A percentile compares a stretch with the other conserved stretches of the same genome.
These are phyloP conservation scores for Truncatella angustata DNA, from an alignment of 2,329 filamentous ascomycete genomes.

Conservation along the genomic window DNA sequence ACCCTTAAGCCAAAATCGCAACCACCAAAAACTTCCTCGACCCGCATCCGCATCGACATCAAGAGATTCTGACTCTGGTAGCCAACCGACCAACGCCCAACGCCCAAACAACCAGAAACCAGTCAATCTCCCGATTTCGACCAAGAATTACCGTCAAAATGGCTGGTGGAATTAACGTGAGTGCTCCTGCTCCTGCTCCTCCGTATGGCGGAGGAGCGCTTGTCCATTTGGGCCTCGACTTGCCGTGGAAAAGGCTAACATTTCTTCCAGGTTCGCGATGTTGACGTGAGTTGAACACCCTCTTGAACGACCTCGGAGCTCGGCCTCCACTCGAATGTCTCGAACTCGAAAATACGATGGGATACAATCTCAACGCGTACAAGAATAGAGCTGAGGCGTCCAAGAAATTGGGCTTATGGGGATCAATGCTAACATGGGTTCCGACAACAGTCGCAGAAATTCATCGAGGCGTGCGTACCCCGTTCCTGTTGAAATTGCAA, in stretches of 20 bases:
- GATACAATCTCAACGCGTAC: background rate
- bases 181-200: no score
- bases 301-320: conserved; percentile 14
- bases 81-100: background rate
- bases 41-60: no score
- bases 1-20: conserved; percentile 8
- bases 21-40: conserved; percentile 4
- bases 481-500: no score
- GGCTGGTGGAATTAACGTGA: conserved; percentile 72
- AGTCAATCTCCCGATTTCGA: conserved; percentile 5
- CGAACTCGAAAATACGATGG: background rate
- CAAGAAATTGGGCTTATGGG: conserved; percentile 32
- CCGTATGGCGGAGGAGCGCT: no score
- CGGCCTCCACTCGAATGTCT: background rate
- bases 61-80: no score
- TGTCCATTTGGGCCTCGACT: no score
- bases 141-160: conserved; percentile 62
- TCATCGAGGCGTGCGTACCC: conserved; percentile 83
- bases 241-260: no score
- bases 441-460: conserved; percentile 73
- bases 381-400: background rate
- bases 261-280: conserved; percentile 89
- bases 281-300: conserved; percentile 64
- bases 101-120: background rate
- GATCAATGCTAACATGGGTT: conserved; percentile 66